These are phyloP conservation scores for Komagataea norvegica DNA, from an alignment of 1,139 yeast species.

Conservation along the genomic window DNA sequence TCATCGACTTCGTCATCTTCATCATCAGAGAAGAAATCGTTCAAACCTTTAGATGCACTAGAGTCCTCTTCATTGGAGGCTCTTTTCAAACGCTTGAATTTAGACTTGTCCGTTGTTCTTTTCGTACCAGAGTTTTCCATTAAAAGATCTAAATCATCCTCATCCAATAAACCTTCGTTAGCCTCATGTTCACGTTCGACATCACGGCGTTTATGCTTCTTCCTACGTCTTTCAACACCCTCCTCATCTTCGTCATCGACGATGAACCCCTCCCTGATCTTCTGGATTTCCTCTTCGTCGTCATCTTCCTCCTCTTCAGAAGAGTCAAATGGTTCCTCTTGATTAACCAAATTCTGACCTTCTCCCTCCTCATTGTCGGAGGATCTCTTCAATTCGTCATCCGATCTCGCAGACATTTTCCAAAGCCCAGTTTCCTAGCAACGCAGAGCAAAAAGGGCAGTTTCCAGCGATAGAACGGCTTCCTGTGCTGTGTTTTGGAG, in stretches of 20 bases:
- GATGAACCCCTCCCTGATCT: constrained; percentile 86
- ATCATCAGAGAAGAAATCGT: constrained; percentile 83
- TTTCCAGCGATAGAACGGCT: too few species aligned
- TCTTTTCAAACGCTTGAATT: constrained; percentile 79
- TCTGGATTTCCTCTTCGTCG: constrained; percentile 68
- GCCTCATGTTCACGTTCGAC: constrained; percentile 29
- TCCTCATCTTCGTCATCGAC: constrained; percentile 77
- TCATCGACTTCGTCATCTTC: constrained; percentile 47
- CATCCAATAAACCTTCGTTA: constrained; percentile 74
- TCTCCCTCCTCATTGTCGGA: constrained; percentile 21
- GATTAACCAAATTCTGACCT: constrained; percentile 39
- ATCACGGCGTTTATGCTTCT: constrained; percentile 33
- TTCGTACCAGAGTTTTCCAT: constrained; percentile 82
- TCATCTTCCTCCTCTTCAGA: constrained; percentile 78
- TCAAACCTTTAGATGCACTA: constrained; percentile 42
- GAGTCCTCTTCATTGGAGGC: constrained; percentile 37
- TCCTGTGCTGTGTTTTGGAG: too few species aligned
- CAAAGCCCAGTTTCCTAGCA: too few species aligned
- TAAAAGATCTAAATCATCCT: constrained; percentile 88
- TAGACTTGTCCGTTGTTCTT: constrained; percentile 35
- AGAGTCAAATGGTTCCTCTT: constrained; percentile 53
- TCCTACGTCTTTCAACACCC: constrained; percentile 37
- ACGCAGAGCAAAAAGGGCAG: too few species aligned
- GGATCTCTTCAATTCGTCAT: constrained; percentile 12
- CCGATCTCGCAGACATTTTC: constrained; percentile 15